These are phyloP conservation scores for Chlamydomonas sp. DNA, from an alignment of 139 green algal species.

Conservation along the genomic window DNA sequence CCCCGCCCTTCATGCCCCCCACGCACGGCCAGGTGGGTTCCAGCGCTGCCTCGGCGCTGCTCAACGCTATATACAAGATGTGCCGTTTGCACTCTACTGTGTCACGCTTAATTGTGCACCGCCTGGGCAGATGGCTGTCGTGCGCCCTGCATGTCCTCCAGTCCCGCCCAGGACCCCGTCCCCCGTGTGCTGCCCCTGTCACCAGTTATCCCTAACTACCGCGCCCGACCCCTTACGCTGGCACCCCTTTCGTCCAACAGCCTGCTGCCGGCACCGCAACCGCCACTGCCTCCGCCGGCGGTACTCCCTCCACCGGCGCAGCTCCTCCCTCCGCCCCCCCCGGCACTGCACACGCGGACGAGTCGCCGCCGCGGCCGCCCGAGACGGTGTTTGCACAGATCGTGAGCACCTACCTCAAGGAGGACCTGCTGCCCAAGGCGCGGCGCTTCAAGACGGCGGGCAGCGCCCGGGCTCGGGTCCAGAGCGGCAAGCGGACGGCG, in stretches of 20 bases:
- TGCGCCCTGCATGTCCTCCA: not conserved
- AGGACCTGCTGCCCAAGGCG: constrained; percentile 13
- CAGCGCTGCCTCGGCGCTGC: not conserved
- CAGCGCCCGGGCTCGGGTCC: not conserved
- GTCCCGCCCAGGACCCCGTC: too few species aligned
- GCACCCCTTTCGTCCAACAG: too few species aligned
- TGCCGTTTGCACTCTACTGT: not conserved
- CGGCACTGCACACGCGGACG: not conserved
- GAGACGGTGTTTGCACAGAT: constrained; percentile 18
- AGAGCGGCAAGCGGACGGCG: not conserved
- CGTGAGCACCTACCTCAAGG: constrained; percentile 31
- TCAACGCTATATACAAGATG: not conserved
- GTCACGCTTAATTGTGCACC: not conserved
- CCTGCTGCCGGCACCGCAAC: too few species aligned
- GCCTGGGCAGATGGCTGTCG: not conserved
- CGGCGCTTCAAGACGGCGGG: constrained; percentile 37
- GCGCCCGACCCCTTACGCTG: too few species aligned
- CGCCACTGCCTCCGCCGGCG: too few species aligned
- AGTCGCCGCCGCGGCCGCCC: constrained; percentile 26
- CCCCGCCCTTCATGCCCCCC: constrained; percentile 37
- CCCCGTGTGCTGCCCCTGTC: too few species aligned
- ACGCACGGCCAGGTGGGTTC: not conserved
- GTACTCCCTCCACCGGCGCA: too few species aligned
- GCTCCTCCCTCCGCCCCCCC: too few species aligned
- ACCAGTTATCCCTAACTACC: too few species aligned